Evolutionary conservation across 2,329 filamentous ascomycete species (phyloP).

Genomic region (Calonectria pauciramosa): DNA sequence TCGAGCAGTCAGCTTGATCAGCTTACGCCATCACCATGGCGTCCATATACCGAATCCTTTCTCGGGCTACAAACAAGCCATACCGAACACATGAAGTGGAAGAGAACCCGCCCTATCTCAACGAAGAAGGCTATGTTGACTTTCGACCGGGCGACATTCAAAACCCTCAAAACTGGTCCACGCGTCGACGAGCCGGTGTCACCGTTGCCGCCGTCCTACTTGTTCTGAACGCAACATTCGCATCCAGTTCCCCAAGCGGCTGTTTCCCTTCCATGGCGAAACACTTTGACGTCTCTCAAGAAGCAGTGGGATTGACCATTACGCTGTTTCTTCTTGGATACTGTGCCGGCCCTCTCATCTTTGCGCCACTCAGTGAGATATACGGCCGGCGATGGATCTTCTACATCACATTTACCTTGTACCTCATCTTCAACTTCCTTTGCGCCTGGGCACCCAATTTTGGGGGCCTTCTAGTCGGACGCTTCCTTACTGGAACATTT

Average conservation of each 20-base stretch:
- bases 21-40: constrained; percentile 48
- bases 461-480: constrained; percentile 64
- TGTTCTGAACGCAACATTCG: constrained; percentile 45
- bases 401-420: constrained; percentile 62
- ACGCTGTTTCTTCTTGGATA: constrained; percentile 65
- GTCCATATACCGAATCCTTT: constrained; percentile 56
- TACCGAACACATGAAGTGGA: constrained; percentile 54
- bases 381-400: constrained; percentile 69
- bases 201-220: constrained; percentile 59
- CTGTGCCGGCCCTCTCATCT: constrained; percentile 69
- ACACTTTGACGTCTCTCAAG: constrained; percentile 60
- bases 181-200: constrained; percentile 54
- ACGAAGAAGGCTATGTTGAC: constrained; percentile 64
- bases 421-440: constrained; percentile 65
- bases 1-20: neutral
- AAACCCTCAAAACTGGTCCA: constrained; percentile 64
- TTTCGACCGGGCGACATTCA: constrained; percentile 66
- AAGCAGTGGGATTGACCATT: constrained; percentile 64
- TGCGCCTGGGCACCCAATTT: constrained; percentile 70
- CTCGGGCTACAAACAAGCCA: constrained; percentile 66
- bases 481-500: constrained; percentile 69
- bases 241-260: neutral
- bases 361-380: constrained; percentile 70
- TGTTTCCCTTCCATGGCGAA: constrained; percentile 9
- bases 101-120: constrained; percentile 55